phyloP scores from a whole-genome alignment of 352 stramenopile genomes.

The Globisporangium heterothallicum region DNA sequence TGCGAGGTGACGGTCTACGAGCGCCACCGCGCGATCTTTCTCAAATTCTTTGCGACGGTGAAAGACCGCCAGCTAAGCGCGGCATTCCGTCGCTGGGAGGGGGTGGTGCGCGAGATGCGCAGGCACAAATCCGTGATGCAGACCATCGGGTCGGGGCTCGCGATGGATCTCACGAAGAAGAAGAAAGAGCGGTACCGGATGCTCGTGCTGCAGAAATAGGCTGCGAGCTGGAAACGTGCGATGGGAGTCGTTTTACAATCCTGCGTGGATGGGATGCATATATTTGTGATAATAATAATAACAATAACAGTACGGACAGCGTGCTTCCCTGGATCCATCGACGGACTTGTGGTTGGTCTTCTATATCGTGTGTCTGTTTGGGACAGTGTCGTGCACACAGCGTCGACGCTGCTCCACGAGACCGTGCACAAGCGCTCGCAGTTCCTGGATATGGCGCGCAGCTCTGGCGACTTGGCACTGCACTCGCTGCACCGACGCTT shows the following conservation, averaged over 20 bases:
- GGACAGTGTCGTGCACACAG: conserved; percentile 1
- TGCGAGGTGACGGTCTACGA: conserved; percentile 32
- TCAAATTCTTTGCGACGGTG: conserved; percentile 40
- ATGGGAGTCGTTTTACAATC: too few species aligned
- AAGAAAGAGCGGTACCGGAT: conserved; percentile 60
- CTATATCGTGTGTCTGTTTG: conserved; percentile 2
- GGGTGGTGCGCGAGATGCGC: conserved; percentile 30
- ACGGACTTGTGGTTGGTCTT: too few species aligned
- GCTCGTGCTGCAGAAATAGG: conserved; percentile 62
- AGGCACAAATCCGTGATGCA: conserved; percentile 36
- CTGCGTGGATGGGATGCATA: background rate
- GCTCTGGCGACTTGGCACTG: conserved; percentile 6
- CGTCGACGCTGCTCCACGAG: background rate
- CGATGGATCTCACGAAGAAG: conserved; percentile 57
- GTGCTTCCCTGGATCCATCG: too few species aligned
- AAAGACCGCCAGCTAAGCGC: conserved; percentile 40
- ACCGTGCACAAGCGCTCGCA: conserved; percentile 3
- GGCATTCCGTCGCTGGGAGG: conserved; percentile 58
- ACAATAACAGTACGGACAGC: background rate
- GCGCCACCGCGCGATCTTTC: conserved; percentile 36
- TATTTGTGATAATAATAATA: background rate
- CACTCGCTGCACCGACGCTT: conserved; percentile 3
- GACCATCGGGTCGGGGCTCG: conserved; percentile 43
- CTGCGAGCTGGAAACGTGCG: too few species aligned
- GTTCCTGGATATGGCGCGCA: conserved; percentile 10